Percentiles rank a stretch among this genome's conserved stretches.
Evolutionary conservation across 1,139 yeast species (phyloP).

Genomic region (Geotrichum candidum): DNA sequence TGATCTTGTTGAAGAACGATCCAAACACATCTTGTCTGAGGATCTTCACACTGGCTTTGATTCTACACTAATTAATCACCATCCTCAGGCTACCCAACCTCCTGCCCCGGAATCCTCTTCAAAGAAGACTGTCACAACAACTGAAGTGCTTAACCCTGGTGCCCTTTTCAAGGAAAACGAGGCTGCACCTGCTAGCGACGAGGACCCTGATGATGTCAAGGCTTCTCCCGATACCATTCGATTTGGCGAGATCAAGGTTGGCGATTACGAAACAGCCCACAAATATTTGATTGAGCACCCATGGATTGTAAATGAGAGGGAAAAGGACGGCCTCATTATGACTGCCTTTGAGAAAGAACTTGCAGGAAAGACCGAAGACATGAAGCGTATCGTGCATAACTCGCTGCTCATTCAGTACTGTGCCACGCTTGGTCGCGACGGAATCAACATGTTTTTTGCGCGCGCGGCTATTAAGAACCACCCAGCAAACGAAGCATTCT

Average conservation of each 20-base stretch:
- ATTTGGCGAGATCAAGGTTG: slow-evolving; percentile 53
- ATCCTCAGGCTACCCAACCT: slow-evolving; percentile 27
- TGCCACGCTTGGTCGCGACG: slow-evolving; percentile 52
- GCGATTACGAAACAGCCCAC: slow-evolving; percentile 47
- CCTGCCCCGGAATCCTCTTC: slow-evolving; percentile 14
- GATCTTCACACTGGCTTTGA: slow-evolving; percentile 95
- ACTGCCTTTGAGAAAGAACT: slow-evolving; percentile 82
- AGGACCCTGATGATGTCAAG: slow-evolving; percentile 42
- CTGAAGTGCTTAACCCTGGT: slow-evolving; percentile 38
- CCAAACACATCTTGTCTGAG: slow-evolving; percentile 74
- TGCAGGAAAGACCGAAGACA: slow-evolving; percentile 50
- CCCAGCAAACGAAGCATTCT: slow-evolving; percentile 62
- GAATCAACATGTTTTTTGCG: slow-evolving; percentile 63
- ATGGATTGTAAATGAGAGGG: slow-evolving; percentile 68
- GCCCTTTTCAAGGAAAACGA: slow-evolving; percentile 19
- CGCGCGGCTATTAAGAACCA: slow-evolving; percentile 51
- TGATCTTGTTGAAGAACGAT: slow-evolving; percentile 63
- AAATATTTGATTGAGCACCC: slow-evolving; percentile 54
- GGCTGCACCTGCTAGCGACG: slow-evolving; percentile 20
- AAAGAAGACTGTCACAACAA: slow-evolving; percentile 22
- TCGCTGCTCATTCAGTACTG: slow-evolving; percentile 76
- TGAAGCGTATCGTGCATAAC: slow-evolving; percentile 64
- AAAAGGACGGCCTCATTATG: slow-evolving; percentile 90
- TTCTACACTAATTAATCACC: slow-evolving; percentile 67
- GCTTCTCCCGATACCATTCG: slow-evolving; percentile 57